These are phyloP conservation scores for Funneliformis mosseae DNA, from an alignment of 192 early-diverging fungal species.

Conservation along the genomic window DNA sequence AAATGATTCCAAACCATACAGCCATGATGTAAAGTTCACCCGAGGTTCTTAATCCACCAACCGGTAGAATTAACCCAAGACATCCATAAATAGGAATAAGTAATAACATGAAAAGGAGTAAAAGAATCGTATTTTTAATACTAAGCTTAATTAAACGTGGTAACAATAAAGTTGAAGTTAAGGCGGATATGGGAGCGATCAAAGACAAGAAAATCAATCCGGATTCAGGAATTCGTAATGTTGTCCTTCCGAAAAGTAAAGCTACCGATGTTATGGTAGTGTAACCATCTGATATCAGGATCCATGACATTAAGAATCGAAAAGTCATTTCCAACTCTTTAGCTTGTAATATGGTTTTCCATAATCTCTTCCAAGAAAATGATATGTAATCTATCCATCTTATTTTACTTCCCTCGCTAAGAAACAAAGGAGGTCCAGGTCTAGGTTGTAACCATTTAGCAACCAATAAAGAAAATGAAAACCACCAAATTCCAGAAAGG, in stretches of 20 bases:
- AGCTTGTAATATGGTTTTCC: constrained; percentile 47
- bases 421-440: constrained; percentile 49
- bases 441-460: constrained; percentile 44
- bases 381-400: constrained; percentile 39
- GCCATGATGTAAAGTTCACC: constrained; percentile 43
- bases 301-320: constrained; percentile 64
- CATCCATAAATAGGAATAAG: constrained; percentile 48
- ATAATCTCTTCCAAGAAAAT: constrained; percentile 46
- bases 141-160: constrained; percentile 47
- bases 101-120: constrained; percentile 41
- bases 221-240: constrained; percentile 50
- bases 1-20: constrained; percentile 44
- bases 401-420: constrained; percentile 33
- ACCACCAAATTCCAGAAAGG: constrained; percentile 59
- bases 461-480: constrained; percentile 46
- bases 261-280: constrained; percentile 58
- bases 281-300: constrained; percentile 66
- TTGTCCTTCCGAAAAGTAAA: constrained; percentile 59
- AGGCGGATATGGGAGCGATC: constrained; percentile 54
- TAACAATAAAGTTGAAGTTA: constrained; percentile 55
- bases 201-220: constrained; percentile 53
- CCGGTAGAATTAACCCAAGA: constrained; percentile 40
- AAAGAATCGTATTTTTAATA: constrained; percentile 51
- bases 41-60: constrained; percentile 38
- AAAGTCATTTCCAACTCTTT: constrained; percentile 55